phyloP scores from a whole-genome alignment of 306 rosid genomes.

The Abrus pulchellus region DNA sequence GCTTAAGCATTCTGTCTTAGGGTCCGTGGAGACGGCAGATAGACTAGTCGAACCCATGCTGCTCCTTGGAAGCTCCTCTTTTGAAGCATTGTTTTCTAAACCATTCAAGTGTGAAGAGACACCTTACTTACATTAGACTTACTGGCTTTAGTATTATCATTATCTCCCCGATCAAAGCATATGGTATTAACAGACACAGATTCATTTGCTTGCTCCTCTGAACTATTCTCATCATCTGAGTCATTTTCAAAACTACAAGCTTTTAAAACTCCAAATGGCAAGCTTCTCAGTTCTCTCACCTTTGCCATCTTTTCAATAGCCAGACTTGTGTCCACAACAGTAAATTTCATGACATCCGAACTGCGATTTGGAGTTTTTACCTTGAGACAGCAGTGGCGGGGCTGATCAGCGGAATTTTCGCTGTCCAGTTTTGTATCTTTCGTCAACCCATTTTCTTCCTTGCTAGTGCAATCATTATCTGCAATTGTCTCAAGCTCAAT shows the following conservation, averaged over 20 bases:
- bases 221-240: slow-evolving; percentile 55
- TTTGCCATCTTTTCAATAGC: slow-evolving; percentile 54
- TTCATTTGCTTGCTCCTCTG: slow-evolving; percentile 58
- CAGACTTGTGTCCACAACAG: slow-evolving; percentile 90
- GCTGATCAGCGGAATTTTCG: slow-evolving; percentile 69
- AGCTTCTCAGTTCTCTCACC: slow-evolving; percentile 77
- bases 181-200: slow-evolving; percentile 55
- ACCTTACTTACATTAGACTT: slow-evolving; percentile 41
- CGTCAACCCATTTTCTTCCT: slow-evolving; percentile 66
- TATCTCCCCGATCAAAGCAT: slow-evolving; percentile 54
- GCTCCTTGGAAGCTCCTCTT: slow-evolving; percentile 51
- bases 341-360: slow-evolving; percentile 68
- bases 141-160: slow-evolving; percentile 43
- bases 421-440: slow-evolving; percentile 55
- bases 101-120: slow-evolving; percentile 45
- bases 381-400: slow-evolving; percentile 85
- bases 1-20: slow-evolving; percentile 39
- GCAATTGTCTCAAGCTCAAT: slow-evolving; percentile 67
- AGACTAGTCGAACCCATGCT: slow-evolving; percentile 41
- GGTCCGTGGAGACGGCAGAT: slow-evolving; percentile 47
- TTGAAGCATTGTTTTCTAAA: slow-evolving; percentile 53
- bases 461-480: slow-evolving; percentile 50
- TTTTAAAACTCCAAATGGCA: slow-evolving; percentile 62
- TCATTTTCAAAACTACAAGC: slow-evolving; percentile 51
- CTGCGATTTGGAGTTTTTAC: slow-evolving; percentile 68